Conservation (phyloP, 495 filamentous ascomycete species). For the Aspergillus taichungensis region DNA sequence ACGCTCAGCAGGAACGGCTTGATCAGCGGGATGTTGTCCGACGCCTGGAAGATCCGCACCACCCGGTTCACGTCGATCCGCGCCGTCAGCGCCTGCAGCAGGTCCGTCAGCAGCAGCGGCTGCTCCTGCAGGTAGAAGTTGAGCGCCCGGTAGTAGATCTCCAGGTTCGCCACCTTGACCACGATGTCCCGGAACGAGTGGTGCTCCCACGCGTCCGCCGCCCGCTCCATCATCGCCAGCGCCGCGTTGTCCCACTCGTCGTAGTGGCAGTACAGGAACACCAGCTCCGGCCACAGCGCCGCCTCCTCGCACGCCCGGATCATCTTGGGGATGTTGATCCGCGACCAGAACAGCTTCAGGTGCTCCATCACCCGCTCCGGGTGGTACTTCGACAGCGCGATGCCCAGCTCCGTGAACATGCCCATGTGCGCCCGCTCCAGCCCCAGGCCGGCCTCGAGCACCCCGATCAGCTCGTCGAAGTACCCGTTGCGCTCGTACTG, state of each 20-base stretch:
- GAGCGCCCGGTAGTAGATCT: conserved; percentile 96
- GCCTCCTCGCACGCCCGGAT: conserved; percentile 92
- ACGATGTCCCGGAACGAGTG: conserved; percentile 99
- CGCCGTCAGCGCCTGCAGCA: conserved; percentile 82
- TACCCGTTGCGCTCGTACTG: conserved; percentile 97
- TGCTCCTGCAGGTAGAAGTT: conserved; percentile 99
- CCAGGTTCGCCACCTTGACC: conserved; percentile 95
- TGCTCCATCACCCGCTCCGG: conserved; percentile 98
- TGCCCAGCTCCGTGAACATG: conserved; percentile 95
- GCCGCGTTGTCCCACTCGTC: conserved; percentile 99
- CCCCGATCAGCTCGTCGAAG: conserved; percentile 92
- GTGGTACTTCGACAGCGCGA: conserved; percentile 93
- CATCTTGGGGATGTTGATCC: conserved; percentile 98
- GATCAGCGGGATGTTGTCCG: conserved; percentile 96
- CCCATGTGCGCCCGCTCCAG: conserved; percentile 87
- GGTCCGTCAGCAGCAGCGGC: conserved; percentile 86
- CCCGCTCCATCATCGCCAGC: conserved; percentile 98
- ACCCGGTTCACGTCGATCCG: conserved; percentile 98
- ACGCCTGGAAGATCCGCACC: conserved; percentile 95
- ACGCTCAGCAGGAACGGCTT: conserved; percentile 98
- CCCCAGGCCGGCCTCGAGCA: conserved; percentile 92
- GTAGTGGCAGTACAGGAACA: conserved; percentile 99
- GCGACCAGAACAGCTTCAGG: conserved; percentile 96
- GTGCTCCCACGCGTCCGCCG: conserved; percentile 97
- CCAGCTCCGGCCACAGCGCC: conserved; percentile 93